Evolutionary conservation across 441 rosid genomes (phyloP).

Genomic region (Syzygium malaccense): DNA sequence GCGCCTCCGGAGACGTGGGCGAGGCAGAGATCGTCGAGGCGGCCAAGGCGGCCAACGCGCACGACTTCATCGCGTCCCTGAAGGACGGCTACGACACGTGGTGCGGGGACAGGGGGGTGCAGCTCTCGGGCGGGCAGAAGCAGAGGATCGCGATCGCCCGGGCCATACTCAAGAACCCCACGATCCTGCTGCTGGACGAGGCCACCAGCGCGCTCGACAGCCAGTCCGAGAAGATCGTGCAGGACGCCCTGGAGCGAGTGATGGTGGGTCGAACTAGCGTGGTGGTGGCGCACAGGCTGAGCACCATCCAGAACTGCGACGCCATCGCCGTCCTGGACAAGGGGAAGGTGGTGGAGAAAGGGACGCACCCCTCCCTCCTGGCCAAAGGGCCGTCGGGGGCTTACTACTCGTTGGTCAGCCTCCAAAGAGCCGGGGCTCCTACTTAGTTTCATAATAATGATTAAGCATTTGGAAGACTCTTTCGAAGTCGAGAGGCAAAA

Average conservation of each 20-base stretch:
- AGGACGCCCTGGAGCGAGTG: slow-evolving; percentile 65
- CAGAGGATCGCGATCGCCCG: slow-evolving; percentile 74
- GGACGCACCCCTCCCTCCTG: slow-evolving; percentile 51
- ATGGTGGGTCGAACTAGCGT: slow-evolving; percentile 84
- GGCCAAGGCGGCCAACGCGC: slow-evolving; percentile 61
- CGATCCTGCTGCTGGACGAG: slow-evolving; percentile 53
- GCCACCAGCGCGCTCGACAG: slow-evolving; percentile 83
- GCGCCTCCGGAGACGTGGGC: slow-evolving; percentile 10
- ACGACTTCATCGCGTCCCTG: slow-evolving; percentile 55
- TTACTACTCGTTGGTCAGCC: slow-evolving; percentile 51
- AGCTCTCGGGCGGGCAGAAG: slow-evolving; percentile 79
- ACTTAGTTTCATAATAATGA: neutral
- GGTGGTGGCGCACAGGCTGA: slow-evolving; percentile 72
- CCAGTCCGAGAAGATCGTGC: slow-evolving; percentile 65
- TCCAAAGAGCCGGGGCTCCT: slow-evolving; percentile 17
- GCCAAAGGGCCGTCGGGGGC: slow-evolving; percentile 43
- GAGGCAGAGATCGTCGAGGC: slow-evolving; percentile 58
- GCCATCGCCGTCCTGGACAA: slow-evolving; percentile 51
- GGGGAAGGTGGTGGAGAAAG: slow-evolving; percentile 58
- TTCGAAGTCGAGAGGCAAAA: neutral
- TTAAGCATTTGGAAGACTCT: neutral
- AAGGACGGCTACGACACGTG: slow-evolving; percentile 51
- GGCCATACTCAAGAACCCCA: slow-evolving; percentile 59
- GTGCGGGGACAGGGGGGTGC: slow-evolving; percentile 70
- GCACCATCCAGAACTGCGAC: slow-evolving; percentile 64